These are phyloP conservation scores for Elsinoe perseae DNA, from an alignment of 2,329 filamentous ascomycete genomes.

Conservation along the genomic window DNA sequence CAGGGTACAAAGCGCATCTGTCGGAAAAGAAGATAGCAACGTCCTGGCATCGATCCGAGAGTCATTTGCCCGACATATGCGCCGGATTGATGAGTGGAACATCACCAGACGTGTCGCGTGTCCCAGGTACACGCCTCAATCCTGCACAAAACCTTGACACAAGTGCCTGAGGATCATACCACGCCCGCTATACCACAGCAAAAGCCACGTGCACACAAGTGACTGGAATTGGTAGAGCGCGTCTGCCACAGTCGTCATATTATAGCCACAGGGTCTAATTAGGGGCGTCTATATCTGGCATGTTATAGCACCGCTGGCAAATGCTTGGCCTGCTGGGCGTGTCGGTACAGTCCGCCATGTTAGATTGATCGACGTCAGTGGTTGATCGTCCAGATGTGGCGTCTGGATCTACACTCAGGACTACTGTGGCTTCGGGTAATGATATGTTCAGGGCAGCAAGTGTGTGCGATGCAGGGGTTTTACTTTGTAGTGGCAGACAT, in stretches of 20 bases:
- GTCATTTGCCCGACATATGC: no score
- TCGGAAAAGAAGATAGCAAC: no score
- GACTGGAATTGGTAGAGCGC: neutral
- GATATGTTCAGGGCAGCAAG: neutral
- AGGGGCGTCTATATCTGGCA: neutral
- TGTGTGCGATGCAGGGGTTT: no score
- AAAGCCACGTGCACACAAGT: neutral
- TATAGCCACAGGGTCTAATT: neutral
- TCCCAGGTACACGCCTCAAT: neutral
- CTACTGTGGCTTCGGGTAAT: neutral
- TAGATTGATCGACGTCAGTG: conserved; percentile 1
- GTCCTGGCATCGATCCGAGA: no score
- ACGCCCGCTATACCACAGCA: neutral
- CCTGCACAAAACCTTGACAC: neutral
- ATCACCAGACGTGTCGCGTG: neutral
- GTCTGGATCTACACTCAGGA: neutral
- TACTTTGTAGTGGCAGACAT: neutral
- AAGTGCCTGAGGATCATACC: neutral
- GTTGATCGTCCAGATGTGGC: neutral
- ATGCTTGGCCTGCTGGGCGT: neutral
- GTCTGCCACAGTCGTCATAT: conserved; percentile 9
- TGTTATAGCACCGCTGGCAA: neutral
- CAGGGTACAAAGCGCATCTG: no score
- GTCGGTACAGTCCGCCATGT: neutral
- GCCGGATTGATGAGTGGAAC: neutral